Evolutionary conservation across 768 basidiomycete species (phyloP), one percentile per base, ranked within the genome.

Genomic region (Mycena chlorophos): DNA sequence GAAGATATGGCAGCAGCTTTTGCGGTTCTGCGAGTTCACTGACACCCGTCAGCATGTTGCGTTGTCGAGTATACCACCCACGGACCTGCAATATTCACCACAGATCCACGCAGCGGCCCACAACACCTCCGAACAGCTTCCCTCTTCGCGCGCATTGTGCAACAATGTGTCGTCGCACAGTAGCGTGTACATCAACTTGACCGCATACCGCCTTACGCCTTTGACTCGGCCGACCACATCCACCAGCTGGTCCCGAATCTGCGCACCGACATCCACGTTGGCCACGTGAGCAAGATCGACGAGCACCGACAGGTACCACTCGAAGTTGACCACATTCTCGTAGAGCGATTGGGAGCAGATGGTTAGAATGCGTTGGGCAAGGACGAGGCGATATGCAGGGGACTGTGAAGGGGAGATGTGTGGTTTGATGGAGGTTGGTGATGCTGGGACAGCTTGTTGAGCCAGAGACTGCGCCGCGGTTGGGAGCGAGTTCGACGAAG

Each of bases 41-140:
- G 64, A 42, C 22, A 14, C 8, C 20, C 13, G 22, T 42, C 40
- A 42, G 29, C 43, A 47, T 23, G 22, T 29, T 52, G 34, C 13
- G 45, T 22, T 51, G 51, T n/a, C n/a, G 58, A 16, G 61, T 52
- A 28, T 19, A 14, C 5, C 45, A 49, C 52, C 29, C 48, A 75
- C 88, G 68, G 63, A 94, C 95, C 85, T 79, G 80, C 89, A 87
- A 68, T 93, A 92, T 72, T 99, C 97, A 19, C 95, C 96, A 58
- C 91, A 94, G 62, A 98, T 90, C 91, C 92, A 99, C 4, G 94
- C 93, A 10, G 94, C 95, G 0, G 95, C 97, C 83, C 91, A 93
- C 2, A 97, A 74, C 8, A 96, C 83, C 65, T 95, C 91, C 0
- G 86, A 82, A 64, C 91, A 95, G 66, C 85, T 86, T 1, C 84